Conservation (phyloP, 2,329 filamentous ascomycete genomes). For the Colletotrichum spinosum region DNA sequence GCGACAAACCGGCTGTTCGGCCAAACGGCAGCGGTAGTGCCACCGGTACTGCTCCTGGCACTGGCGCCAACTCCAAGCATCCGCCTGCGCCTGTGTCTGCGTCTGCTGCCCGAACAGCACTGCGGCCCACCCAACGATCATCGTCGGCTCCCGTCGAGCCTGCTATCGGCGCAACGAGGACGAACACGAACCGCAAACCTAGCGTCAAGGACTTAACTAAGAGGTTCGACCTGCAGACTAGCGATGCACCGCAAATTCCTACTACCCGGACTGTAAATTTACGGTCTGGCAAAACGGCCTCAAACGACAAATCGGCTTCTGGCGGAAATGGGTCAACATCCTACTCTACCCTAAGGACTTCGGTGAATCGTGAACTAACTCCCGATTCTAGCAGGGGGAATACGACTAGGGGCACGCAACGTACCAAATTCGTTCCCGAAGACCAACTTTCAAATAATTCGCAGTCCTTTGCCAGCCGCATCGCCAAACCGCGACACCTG, state of each 20-base stretch:
- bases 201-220: conserved; percentile 86
- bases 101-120: conserved; percentile 52
- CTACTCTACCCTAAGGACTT: conserved; percentile 55
- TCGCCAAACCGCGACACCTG: conserved; percentile 61
- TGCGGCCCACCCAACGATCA: conserved; percentile 61
- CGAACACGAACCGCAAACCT: conserved; percentile 59
- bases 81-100: conserved; percentile 53
- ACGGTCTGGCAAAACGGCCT: conserved; percentile 52
- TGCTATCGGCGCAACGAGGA: conserved; percentile 46
- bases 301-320: conserved; percentile 40
- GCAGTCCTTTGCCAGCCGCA: conserved; percentile 70
- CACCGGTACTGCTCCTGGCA: too few relatives aligned
- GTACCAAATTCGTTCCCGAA: conserved; percentile 60
- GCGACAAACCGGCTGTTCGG: conserved; percentile 57
- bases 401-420: conserved; percentile 47
- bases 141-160: conserved; percentile 67
- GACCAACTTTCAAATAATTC: conserved; percentile 65
- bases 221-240: conserved; percentile 76
- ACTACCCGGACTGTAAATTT: conserved; percentile 46
- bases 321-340: conserved; percentile 46
- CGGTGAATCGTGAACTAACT: conserved; percentile 47
- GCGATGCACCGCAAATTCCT: conserved; percentile 50
- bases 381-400: conserved; percentile 39
- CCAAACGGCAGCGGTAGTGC: conserved; percentile 57
- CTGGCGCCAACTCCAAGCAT: conserved; percentile 60